A percentile compares a stretch with the other conserved stretches of the same genome.
These are phyloP conservation scores for Gracilaria caudata DNA, from an alignment of 23 red algal species.

Conservation along the genomic window DNA sequence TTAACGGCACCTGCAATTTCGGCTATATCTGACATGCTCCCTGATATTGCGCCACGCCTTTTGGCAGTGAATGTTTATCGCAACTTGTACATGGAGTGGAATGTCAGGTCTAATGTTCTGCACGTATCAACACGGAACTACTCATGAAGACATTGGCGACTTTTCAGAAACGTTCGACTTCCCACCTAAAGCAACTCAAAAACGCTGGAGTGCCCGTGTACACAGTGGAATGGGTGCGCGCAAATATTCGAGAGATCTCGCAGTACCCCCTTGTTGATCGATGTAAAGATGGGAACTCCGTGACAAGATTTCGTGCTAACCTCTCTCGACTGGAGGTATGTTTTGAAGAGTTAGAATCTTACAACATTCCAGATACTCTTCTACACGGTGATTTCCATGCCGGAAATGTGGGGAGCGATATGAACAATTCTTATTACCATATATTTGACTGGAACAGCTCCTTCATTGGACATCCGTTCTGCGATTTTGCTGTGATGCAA, in stretches of 20 bases:
- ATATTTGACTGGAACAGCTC: constrained; percentile 30
- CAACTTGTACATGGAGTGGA: constrained; percentile 5
- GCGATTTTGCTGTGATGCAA: constrained; percentile 16
- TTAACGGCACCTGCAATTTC: neutral
- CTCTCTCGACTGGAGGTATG: neutral
- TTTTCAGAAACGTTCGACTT: constrained; percentile 1
- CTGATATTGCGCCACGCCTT: neutral
- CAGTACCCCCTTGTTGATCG: neutral
- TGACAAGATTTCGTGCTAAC: neutral
- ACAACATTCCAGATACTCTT: constrained; percentile 1
- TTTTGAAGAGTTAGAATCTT: neutral
- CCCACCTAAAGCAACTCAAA: neutral
- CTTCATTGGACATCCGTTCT: constrained; percentile 38
- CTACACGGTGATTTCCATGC: constrained; percentile 35
- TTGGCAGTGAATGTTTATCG: neutral
- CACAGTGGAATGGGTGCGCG: neutral
- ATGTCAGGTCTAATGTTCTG: neutral
- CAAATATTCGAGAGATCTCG: neutral
- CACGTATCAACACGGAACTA: neutral
- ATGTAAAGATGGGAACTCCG: neutral
- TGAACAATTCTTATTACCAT: neutral
- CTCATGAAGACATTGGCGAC: neutral
- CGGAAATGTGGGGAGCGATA: neutral
- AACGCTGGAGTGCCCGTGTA: neutral
- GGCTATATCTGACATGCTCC: neutral